phyloP scores from a whole-genome alignment of 768 basidiomycete species.

The Panaeolus papilionaceus region DNA sequence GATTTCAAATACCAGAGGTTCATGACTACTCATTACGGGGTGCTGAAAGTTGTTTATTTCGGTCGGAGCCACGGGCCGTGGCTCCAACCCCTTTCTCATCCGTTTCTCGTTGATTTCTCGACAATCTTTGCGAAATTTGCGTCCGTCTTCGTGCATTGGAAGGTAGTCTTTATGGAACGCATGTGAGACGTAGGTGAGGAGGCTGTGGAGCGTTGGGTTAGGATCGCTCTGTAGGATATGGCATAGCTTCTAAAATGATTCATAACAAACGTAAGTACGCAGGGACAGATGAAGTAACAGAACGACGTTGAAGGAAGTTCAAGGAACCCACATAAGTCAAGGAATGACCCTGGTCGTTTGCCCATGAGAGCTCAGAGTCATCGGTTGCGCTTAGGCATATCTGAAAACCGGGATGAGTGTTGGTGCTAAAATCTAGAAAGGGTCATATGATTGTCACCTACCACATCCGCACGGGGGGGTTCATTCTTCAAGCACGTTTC shows the following conservation, averaged over 20 bases:
- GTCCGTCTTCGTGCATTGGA: conserved; percentile 31
- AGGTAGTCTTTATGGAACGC: conserved; percentile 38
- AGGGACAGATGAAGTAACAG: conserved; percentile 10
- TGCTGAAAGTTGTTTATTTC: conserved; percentile 29
- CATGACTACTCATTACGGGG: conserved; percentile 21
- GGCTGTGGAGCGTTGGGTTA: conserved; percentile 31
- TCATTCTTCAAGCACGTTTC: not conserved
- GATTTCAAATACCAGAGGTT: not conserved
- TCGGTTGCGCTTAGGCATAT: conserved; percentile 43
- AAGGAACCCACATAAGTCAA: conserved; percentile 41
- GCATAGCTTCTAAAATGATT: conserved; percentile 18
- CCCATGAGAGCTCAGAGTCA: conserved; percentile 44
- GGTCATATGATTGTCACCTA: conserved; percentile 7
- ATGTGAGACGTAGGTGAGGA: conserved; percentile 40
- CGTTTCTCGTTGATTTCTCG: conserved; percentile 24
- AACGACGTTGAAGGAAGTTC: conserved; percentile 22
- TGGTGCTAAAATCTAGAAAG: not conserved
- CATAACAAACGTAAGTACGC: not conserved
- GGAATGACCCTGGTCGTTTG: conserved; percentile 37
- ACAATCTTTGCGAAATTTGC: conserved; percentile 30
- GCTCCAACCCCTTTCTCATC: conserved; percentile 18
- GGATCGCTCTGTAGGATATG: conserved; percentile 25
- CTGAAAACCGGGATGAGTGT: conserved; percentile 21
- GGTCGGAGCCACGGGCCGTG: not conserved
- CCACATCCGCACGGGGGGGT: conserved; percentile 15